Conservation (phyloP, 2,329 filamentous ascomycete genomes). For the Aquanectria penicillioides region DNA sequence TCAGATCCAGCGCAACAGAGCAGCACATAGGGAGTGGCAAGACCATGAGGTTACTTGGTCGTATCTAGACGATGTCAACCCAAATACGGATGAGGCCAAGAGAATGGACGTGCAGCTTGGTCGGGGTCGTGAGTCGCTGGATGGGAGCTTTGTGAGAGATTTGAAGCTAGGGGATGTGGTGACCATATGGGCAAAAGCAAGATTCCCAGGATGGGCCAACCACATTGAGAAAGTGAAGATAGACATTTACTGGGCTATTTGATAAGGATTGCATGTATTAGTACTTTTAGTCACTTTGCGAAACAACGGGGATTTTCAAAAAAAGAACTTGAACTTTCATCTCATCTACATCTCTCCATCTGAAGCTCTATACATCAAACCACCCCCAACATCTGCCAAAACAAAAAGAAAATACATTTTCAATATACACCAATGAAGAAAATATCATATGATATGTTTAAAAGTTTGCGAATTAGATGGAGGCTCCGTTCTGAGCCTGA, state of each 20-base stretch:
- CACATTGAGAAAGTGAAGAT: slow-evolving; percentile 59
- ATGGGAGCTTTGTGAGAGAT: slow-evolving; percentile 65
- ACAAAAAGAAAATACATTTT: too few species aligned
- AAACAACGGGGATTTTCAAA: too few species aligned
- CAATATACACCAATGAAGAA: too few species aligned
- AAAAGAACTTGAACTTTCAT: too few species aligned
- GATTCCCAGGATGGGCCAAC: slow-evolving; percentile 66
- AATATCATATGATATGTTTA: too few species aligned
- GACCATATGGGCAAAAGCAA: slow-evolving; percentile 69
- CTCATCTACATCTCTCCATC: too few species aligned
- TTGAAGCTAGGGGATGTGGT: slow-evolving; percentile 69
- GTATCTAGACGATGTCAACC: slow-evolving; percentile 58
- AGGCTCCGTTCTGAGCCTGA: slow-evolving; percentile 25
- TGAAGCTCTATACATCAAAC: too few species aligned
- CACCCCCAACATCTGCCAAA: too few species aligned
- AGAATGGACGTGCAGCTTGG: slow-evolving; percentile 54
- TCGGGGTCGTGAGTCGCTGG: slow-evolving; percentile 60
- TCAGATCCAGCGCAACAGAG: slow-evolving; percentile 60
- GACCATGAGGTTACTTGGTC: slow-evolving; percentile 64
- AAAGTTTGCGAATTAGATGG: too few species aligned
- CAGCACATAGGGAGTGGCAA: slow-evolving; percentile 46
- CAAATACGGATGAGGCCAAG: slow-evolving; percentile 52
- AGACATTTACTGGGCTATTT: slow-evolving; percentile 68
- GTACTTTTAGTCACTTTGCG: too few species aligned
- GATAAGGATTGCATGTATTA: background rate